phyloP scores from a whole-genome alignment of 2,329 filamentous ascomycete genomes.

The Domatiomyces catenatus region DNA sequence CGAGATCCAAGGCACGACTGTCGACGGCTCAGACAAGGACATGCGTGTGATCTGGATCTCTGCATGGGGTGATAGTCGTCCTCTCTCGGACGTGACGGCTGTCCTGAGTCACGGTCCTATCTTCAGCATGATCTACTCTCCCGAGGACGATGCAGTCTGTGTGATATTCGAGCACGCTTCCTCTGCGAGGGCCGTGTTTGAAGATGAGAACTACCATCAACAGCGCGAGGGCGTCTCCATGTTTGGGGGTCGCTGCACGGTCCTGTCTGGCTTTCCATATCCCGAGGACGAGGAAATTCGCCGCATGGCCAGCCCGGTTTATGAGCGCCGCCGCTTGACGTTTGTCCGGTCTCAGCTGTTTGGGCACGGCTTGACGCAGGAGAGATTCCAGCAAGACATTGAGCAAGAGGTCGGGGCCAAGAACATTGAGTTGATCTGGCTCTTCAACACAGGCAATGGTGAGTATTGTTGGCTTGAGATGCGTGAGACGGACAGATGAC shows the following conservation, averaged over 20 bases:
- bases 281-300: slow-evolving; percentile 23
- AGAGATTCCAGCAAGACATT: slow-evolving; percentile 24
- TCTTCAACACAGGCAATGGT: slow-evolving; percentile 31
- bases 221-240: slow-evolving; percentile 20
- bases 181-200: slow-evolving; percentile 23
- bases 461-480: slow-evolving; percentile 9
- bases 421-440: slow-evolving; percentile 27
- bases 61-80: slow-evolving; percentile 10
- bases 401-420: slow-evolving; percentile 20
- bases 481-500: slow-evolving; percentile 1
- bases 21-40: slow-evolving; percentile 8
- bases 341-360: slow-evolving; percentile 27
- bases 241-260: slow-evolving; percentile 21
- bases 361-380: slow-evolving; percentile 20
- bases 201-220: slow-evolving; percentile 19
- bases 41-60: slow-evolving; percentile 17
- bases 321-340: slow-evolving; percentile 28
- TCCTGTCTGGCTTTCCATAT: slow-evolving; percentile 20
- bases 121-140: slow-evolving; percentile 24
- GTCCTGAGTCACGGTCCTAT: slow-evolving; percentile 27
- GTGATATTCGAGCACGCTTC: slow-evolving; percentile 26
- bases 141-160: slow-evolving; percentile 19
- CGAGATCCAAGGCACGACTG: not conserved
- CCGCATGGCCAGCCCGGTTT: slow-evolving; percentile 23
- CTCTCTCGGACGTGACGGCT: slow-evolving; percentile 19